Conservation (phyloP, 2,329 filamentous ascomycete species). For the Diaporthe ampelina region DNA sequence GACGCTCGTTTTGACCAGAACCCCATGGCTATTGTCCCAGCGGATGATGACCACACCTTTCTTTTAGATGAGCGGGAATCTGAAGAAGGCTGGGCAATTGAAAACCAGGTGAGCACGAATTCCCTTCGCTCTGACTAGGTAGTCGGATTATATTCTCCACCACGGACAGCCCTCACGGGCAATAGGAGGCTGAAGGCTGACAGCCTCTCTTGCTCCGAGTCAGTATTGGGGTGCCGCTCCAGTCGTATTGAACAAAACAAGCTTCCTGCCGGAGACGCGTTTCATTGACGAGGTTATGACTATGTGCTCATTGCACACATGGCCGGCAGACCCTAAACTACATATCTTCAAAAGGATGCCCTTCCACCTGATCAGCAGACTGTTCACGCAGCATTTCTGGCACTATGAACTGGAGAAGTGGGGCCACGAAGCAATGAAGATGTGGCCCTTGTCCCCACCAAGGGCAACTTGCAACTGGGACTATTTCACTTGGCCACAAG, state of each 20-base stretch:
- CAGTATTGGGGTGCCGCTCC: constrained; percentile 21
- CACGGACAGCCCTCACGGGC: not conserved
- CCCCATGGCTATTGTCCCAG: not conserved
- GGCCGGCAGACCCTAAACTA: not conserved
- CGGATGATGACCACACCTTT: not conserved
- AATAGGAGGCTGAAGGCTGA: not conserved
- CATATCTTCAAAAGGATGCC: not conserved
- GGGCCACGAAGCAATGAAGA: constrained; percentile 29
- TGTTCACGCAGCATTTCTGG: constrained; percentile 36
- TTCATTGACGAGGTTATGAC: constrained; percentile 13
- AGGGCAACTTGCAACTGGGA: not conserved
- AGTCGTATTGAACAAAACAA: not conserved
- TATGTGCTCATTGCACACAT: not conserved
- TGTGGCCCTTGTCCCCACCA: not conserved
- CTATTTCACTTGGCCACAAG: constrained; percentile 4
- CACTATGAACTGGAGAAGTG: constrained; percentile 21
- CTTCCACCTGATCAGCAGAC: not conserved
- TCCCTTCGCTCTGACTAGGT: not conserved
- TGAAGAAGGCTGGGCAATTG: constrained; percentile 39
- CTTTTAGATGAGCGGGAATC: not conserved
- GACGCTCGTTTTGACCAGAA: fast-evolving
- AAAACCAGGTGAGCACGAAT: constrained; percentile 30
- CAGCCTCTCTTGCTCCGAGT: not conserved
- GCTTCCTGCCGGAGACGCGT: not conserved
- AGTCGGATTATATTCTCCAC: not conserved